Percentiles rank a stretch among this genome's conserved stretches.
Conservation (phyloP, 2,329 filamentous ascomycete species). For the Botryotinia globosa region DNA sequence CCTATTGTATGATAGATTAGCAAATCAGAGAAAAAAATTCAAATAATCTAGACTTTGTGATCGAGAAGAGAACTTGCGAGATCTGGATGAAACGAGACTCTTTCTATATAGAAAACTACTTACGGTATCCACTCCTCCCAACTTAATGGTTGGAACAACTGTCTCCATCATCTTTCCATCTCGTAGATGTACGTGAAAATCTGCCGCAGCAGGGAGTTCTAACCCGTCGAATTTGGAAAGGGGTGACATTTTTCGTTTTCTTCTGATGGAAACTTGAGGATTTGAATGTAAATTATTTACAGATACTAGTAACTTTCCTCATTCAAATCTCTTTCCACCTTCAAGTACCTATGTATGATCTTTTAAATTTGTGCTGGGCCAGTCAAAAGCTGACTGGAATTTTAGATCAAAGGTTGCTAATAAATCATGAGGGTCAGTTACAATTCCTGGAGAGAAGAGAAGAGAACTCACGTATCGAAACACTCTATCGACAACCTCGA, state of each 20-base stretch:
- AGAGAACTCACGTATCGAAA: background rate
- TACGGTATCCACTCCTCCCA: constrained; percentile 61
- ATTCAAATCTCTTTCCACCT: background rate
- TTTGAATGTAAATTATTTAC: background rate
- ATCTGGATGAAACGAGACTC: background rate
- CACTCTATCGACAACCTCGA: background rate
- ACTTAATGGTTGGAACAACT: constrained; percentile 52
- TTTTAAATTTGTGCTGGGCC: background rate
- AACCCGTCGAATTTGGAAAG: constrained; percentile 29
- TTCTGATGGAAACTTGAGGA: background rate
- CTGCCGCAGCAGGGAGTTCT: constrained; percentile 60
- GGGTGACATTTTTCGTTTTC: background rate
- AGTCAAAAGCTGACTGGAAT: background rate
- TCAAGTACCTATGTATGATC: background rate
- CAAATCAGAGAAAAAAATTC: constrained; percentile 34
- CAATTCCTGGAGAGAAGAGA: background rate
- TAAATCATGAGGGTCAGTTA: background rate
- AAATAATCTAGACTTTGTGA: background rate
- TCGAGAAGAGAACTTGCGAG: background rate
- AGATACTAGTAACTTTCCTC: background rate
- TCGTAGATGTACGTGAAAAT: constrained; percentile 45
- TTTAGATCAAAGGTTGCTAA: background rate
- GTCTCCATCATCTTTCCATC: constrained; percentile 55
- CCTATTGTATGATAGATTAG: constrained; percentile 36
- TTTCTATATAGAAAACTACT: constrained; percentile 7